Conservation (phyloP, 306 rosid species). For the Oemleria cerasiformis region DNA sequence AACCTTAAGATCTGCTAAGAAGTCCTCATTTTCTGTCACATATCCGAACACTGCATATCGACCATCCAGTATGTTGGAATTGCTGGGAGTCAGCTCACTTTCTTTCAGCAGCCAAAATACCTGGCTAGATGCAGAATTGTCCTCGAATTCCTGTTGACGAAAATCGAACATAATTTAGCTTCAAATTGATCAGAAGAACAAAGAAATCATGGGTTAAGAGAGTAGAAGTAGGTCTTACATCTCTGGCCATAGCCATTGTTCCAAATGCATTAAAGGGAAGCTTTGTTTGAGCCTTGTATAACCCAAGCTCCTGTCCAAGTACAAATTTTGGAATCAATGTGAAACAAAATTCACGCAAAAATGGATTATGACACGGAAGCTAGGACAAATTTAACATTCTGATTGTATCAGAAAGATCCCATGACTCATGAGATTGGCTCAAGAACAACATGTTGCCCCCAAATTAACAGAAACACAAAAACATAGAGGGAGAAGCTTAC, state of each 20-base stretch:
- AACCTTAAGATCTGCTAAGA: slow-evolving; percentile 90
- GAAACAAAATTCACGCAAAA: neutral
- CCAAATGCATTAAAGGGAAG: slow-evolving; percentile 98
- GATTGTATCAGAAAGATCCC: neutral
- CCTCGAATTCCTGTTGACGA: slow-evolving; percentile 72
- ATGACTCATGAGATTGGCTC: too few species aligned
- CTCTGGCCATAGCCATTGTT: slow-evolving; percentile 99
- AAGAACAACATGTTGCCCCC: too few species aligned
- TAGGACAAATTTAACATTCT: neutral
- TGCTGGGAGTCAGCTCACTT: slow-evolving; percentile 95
- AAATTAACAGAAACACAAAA: neutral
- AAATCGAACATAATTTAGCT: neutral
- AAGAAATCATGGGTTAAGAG: neutral
- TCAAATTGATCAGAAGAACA: slow-evolving; percentile 3
- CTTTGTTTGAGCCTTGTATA: slow-evolving; percentile 98
- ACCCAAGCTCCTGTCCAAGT: slow-evolving; percentile 77
- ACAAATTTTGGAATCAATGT: slow-evolving; percentile 12
- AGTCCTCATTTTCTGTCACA: slow-evolving; percentile 75
- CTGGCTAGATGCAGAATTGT: slow-evolving; percentile 91
- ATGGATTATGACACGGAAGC: neutral
- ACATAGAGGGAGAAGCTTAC: slow-evolving; percentile 38
- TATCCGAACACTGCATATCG: slow-evolving; percentile 88
- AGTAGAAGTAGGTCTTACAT: slow-evolving; percentile 47
- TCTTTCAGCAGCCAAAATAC: slow-evolving; percentile 93
- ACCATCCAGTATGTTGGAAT: slow-evolving; percentile 93